phyloP scores from a whole-genome alignment of 352 stramenopile species.

The Blastocystis sp. region DNA sequence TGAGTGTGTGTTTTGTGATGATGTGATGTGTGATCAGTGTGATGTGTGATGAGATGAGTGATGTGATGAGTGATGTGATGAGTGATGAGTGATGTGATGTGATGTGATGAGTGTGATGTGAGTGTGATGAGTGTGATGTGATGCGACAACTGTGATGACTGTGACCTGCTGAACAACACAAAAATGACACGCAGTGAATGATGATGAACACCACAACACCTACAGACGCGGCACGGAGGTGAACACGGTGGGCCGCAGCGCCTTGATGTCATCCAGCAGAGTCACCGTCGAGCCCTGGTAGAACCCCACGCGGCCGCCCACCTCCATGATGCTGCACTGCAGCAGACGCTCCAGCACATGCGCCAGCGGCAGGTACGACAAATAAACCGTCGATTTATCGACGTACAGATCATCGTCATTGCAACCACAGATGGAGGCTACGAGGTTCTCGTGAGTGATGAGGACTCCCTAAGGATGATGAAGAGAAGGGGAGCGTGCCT shows the following conservation, averaged over 20 bases:
- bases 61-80: neutral
- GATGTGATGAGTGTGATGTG: neutral
- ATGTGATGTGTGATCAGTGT: neutral
- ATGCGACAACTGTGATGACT: neutral
- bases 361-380: slow-evolving; percentile 52
- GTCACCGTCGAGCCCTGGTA: slow-evolving; percentile 49
- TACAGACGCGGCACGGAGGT: slow-evolving; percentile 51
- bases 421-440: slow-evolving; percentile 1
- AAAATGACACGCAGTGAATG: neutral
- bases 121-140: neutral
- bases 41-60: neutral
- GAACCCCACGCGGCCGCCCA: slow-evolving; percentile 41
- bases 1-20: neutral
- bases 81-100: neutral
- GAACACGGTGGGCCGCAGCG: slow-evolving; percentile 45
- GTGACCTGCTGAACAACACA: neutral
- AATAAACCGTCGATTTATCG: slow-evolving; percentile 2
- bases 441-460: slow-evolving; percentile 75
- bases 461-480: slow-evolving; percentile 73
- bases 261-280: slow-evolving; percentile 49
- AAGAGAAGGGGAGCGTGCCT: slow-evolving; percentile 64
- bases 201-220: neutral
- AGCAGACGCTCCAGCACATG: slow-evolving; percentile 72
- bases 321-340: neutral
- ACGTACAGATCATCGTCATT: neutral